Percentiles rank a stretch among this genome's conserved stretches.
Conservation (phyloP, 495 filamentous ascomycete genomes). For the Penicillium lividum region DNA sequence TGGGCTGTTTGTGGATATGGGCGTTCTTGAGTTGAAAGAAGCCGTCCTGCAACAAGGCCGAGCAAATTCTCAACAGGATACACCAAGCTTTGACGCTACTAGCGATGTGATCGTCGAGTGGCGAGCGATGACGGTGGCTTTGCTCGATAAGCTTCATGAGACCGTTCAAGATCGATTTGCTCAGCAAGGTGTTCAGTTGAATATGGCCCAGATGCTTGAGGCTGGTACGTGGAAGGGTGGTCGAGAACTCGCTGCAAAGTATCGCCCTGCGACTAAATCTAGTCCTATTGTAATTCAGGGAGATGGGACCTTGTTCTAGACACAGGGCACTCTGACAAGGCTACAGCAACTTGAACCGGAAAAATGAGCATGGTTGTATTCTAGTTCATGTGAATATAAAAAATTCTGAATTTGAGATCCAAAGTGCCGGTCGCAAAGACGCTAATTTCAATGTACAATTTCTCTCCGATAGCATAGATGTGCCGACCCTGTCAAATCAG, state of each 20-base stretch:
- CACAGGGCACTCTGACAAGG: not conserved
- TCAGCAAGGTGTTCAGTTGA: conserved; percentile 56
- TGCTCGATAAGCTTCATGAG: conserved; percentile 60
- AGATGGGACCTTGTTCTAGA: conserved; percentile 45
- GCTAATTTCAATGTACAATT: no score
- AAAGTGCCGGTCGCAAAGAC: no score
- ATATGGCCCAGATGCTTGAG: conserved; percentile 68
- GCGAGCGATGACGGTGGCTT: conserved; percentile 65
- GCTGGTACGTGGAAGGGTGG: conserved; percentile 64
- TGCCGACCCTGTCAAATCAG: no score
- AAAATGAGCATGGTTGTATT: not conserved
- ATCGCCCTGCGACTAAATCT: conserved; percentile 40
- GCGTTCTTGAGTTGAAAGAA: conserved; percentile 73
- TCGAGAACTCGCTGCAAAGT: conserved; percentile 41
- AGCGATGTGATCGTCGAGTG: conserved; percentile 87
- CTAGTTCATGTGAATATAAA: not conserved
- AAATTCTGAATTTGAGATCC: no score
- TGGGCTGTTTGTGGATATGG: conserved; percentile 79
- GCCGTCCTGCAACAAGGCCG: conserved; percentile 57
- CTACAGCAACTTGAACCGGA: not conserved
- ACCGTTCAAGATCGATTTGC: conserved; percentile 54
- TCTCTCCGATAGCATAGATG: no score
- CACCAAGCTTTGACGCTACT: conserved; percentile 75
- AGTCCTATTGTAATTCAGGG: conserved; percentile 48
- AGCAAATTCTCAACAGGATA: conserved; percentile 54